Evolutionary conservation across 192 early-diverging fungal species (phyloP).

Genomic region (Nowakowskiella sp.): DNA sequence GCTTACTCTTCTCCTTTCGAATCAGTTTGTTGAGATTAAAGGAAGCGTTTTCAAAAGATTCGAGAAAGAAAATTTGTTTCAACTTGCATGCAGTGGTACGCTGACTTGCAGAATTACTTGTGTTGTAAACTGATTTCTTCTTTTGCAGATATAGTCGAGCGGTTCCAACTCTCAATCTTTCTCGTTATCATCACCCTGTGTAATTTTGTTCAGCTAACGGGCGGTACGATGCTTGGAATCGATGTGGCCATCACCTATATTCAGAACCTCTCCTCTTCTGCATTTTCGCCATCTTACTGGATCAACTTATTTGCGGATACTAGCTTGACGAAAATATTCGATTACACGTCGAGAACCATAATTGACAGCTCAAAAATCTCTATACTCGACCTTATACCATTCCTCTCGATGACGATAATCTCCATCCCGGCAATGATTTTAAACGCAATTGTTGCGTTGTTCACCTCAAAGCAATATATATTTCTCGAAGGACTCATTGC

Average conservation of each 20-base stretch:
- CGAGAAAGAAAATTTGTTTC: conserved; percentile 95
- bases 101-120: conserved; percentile 2
- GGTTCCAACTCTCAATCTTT: conserved; percentile 85
- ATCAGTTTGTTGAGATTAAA: conserved; percentile 99
- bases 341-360: too few relatives aligned
- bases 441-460: not conserved
- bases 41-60: conserved; percentile 93
- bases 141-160: conserved; percentile 83
- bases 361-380: too few relatives aligned
- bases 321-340: too few relatives aligned
- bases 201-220: conserved; percentile 78
- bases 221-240: conserved; percentile 21
- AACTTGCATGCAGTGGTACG: conserved; percentile 81
- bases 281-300: not conserved
- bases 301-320: conserved; percentile 3
- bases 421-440: conserved; percentile 35
- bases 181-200: conserved; percentile 82
- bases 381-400: too few relatives aligned
- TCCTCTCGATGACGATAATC: conserved; percentile 38
- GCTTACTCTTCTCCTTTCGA: conserved; percentile 84
- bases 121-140: not conserved
- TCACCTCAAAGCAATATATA: conserved; percentile 49
- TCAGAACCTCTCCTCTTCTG: conserved; percentile 9
- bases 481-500: conserved; percentile 53
- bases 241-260: conserved; percentile 12